phyloP scores from a whole-genome alignment of 306 rosid genomes.

The Rosa chinensis region DNA sequence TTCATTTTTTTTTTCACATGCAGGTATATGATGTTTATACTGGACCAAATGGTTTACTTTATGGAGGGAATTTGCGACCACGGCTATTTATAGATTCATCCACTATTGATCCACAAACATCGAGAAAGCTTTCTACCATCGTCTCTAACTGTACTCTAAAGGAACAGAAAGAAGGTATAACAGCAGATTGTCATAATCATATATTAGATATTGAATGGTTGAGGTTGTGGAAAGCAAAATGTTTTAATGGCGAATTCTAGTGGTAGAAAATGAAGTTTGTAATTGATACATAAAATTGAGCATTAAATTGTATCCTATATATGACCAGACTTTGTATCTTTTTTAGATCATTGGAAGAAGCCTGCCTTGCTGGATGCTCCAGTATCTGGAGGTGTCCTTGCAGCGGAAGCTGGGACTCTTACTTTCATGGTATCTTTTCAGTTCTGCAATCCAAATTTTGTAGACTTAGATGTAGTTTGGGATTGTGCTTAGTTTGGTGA shows the following conservation, averaged over 20 bases:
- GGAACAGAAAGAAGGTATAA: constrained; percentile 69
- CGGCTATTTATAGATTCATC: constrained; percentile 90
- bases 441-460: constrained; percentile 15
- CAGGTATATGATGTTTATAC: constrained; percentile 84
- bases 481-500: background rate
- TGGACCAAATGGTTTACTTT: constrained; percentile 86
- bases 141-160: constrained; percentile 61
- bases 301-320: background rate
- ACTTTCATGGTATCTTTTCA: constrained; percentile 74
- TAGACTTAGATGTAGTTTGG: background rate
- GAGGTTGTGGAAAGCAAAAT: background rate
- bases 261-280: background rate
- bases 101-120: constrained; percentile 87
- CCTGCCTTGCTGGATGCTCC: constrained; percentile 93
- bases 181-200: constrained; percentile 4
- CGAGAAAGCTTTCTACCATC: constrained; percentile 66
- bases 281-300: background rate
- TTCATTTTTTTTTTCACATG: constrained; percentile 27
- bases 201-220: background rate
- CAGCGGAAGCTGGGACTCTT: constrained; percentile 92
- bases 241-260: background rate
- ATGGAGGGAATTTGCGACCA: constrained; percentile 70
- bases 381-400: constrained; percentile 91
- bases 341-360: constrained; percentile 46
- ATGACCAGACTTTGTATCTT: constrained; percentile 5